Percentiles rank a stretch among this genome's conserved stretches.
phyloP scores from a whole-genome alignment of 2,329 filamentous ascomycete genomes.

The Colletotrichum liaoningense region DNA sequence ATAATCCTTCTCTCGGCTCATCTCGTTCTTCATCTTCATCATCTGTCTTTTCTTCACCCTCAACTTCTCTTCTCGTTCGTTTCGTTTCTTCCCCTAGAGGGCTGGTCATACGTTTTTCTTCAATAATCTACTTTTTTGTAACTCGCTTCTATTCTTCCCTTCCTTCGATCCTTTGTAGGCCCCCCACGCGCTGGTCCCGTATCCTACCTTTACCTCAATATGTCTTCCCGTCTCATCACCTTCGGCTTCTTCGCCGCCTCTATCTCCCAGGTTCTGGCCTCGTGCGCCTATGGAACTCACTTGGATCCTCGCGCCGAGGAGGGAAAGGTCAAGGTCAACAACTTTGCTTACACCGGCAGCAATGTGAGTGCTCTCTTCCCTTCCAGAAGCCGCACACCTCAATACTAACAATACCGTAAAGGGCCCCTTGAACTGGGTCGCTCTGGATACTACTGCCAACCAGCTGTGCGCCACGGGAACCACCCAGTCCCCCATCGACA shows the following conservation, averaged over 20 bases:
- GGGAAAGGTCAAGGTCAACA: constrained; percentile 46
- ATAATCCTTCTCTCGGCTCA: constrained; percentile 11
- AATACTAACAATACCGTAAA: constrained; percentile 13
- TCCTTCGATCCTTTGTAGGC: constrained; percentile 24
- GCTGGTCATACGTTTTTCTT: constrained; percentile 29
- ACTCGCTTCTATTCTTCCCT: constrained; percentile 4
- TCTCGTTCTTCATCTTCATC: constrained; percentile 25
- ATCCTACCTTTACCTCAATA: constrained; percentile 27
- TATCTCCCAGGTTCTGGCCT: constrained; percentile 41
- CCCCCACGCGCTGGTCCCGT: constrained; percentile 30
- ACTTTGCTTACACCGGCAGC: constrained; percentile 50
- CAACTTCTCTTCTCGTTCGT: constrained; percentile 26
- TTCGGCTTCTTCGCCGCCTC: constrained; percentile 32
- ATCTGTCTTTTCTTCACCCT: constrained; percentile 18
- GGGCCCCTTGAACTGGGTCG: constrained; percentile 61
- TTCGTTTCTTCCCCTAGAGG: constrained; percentile 34
- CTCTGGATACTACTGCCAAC: constrained; percentile 51
- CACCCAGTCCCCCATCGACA: constrained; percentile 62
- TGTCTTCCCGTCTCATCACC: constrained; percentile 32
- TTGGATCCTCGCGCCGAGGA: constrained; percentile 46
- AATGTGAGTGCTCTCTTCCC: constrained; percentile 42
- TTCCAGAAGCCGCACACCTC: background rate
- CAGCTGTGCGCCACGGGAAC: constrained; percentile 55
- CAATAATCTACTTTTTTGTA: constrained; percentile 26
- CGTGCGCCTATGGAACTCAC: constrained; percentile 53